phyloP scores from a whole-genome alignment of 495 filamentous ascomycete species.

The Daldinia grandis region DNA sequence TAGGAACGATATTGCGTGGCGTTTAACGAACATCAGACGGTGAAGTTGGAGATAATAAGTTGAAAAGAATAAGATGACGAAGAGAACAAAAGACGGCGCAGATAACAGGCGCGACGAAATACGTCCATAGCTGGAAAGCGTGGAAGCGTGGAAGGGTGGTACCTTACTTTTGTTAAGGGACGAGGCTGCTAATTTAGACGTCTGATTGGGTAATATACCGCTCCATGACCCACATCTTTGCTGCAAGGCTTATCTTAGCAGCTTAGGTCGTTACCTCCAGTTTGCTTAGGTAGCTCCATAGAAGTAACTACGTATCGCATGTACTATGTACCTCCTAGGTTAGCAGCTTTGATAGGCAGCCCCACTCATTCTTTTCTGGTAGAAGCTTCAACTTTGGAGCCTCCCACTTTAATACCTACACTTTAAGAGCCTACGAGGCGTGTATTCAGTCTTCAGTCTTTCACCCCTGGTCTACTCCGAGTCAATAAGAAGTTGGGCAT shows the following conservation, averaged over 20 bases:
- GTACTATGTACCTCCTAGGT: neutral
- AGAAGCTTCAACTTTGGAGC: constrained; percentile 32
- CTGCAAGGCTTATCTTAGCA: neutral
- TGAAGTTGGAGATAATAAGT: constrained; percentile 7
- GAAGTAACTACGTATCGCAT: neutral
- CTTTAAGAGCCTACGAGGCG: neutral
- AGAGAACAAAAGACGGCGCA: constrained; percentile 6
- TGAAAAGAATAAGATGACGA: neutral
- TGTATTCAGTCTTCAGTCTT: neutral
- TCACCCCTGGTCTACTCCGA: neutral
- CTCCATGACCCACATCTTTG: neutral
- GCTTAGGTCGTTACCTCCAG: neutral
- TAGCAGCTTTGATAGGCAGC: constrained; percentile 10
- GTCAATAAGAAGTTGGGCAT: constrained; percentile 6
- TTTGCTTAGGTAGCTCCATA: too few species aligned
- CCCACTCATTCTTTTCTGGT: constrained; percentile 50
- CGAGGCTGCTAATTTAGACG: neutral
- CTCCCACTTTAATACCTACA: constrained; percentile 2
- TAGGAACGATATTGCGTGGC: neutral
- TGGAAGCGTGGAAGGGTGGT: neutral
- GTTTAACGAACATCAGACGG: neutral
- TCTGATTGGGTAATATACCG: neutral
- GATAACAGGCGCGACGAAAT: constrained; percentile 15
- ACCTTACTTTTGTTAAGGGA: neutral
- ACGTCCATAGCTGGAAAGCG: neutral